phyloP scores from a whole-genome alignment of 352 stramenopile genomes.

The Stramenopiles sp. region DNA sequence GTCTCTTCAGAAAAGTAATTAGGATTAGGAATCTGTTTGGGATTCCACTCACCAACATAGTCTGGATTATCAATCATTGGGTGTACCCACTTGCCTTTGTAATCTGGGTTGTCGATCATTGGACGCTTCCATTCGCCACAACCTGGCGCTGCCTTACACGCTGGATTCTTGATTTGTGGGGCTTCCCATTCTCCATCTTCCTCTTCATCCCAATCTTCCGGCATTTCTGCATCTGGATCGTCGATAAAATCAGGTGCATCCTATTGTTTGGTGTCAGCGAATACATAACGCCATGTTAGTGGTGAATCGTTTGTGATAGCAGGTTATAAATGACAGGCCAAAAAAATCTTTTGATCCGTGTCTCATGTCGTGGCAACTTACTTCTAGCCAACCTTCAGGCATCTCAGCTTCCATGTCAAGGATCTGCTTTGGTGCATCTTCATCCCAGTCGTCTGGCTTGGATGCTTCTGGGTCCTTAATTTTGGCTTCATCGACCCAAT shows the following conservation, averaged over 20 bases:
- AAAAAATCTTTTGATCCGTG: no score
- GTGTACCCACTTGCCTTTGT: slow-evolving; percentile 93
- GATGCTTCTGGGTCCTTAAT: slow-evolving; percentile 58
- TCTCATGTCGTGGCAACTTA: no score
- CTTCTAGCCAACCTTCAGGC: neutral
- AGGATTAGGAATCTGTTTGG: slow-evolving; percentile 66
- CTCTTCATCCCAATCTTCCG: slow-evolving; percentile 95
- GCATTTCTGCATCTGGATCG: slow-evolving; percentile 85
- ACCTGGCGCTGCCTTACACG: slow-evolving; percentile 50
- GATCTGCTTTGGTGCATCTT: slow-evolving; percentile 33
- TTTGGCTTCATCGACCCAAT: slow-evolving; percentile 69
- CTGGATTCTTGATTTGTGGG: slow-evolving; percentile 59
- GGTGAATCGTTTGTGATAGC: neutral
- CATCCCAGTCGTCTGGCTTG: slow-evolving; percentile 80
- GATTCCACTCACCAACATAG: slow-evolving; percentile 81
- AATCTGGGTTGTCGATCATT: slow-evolving; percentile 85
- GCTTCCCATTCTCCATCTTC: slow-evolving; percentile 95
- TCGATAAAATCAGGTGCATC: slow-evolving; percentile 74
- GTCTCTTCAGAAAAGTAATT: slow-evolving; percentile 52
- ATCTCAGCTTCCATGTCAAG: neutral
- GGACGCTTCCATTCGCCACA: slow-evolving; percentile 68
- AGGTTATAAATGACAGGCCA: slow-evolving; percentile 5
- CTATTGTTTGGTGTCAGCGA: slow-evolving; percentile 65
- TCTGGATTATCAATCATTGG: slow-evolving; percentile 94
- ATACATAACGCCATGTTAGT: slow-evolving; percentile 35